Base-by-base conservation (phyloP, 768 basidiomycete species). In the Tricholoma bakamatsutake region DNA sequence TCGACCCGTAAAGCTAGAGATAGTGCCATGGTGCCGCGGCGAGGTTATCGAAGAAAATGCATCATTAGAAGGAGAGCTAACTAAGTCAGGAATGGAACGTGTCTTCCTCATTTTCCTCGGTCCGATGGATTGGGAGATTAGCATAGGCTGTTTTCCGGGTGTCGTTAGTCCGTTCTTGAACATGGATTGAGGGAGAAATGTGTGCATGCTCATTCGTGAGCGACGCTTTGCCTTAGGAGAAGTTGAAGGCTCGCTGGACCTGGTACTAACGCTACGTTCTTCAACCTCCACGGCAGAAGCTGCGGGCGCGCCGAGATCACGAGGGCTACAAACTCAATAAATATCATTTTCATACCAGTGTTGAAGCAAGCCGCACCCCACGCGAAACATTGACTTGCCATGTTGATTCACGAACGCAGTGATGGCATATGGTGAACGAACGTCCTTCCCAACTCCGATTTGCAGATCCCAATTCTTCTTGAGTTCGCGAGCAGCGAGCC, bases 321-420 rank as follows among this genome's bases (percentile, higher is more conserved):
- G 83, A 54, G 76, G 79, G 54, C 87, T 88, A 62, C 47, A 48
- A 50, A 45, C 43, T 40, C 33, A 52, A 48, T 52, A 18, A 54
- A 54, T 31, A 48, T 53, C 50, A 54, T 8, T 49, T 30, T 46
- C 53, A 39, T 47, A 15, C 21, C 28, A 12, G 50, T 10, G 43
- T 40, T 40, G 40, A 33, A 52, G 57, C 27, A 52, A 39, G 30
- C 79, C 85, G 69, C 57, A 90, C 89, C 88, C 84, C 45, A 93
- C 79, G 49, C 90, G 85, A 71, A 76, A 91, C 77, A 88, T 82
- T 66, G 80, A 77, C 63, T 83, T 84, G 52, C 90, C 90, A 69
- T 88, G 83, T 65, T 90, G 88, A 65, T 89, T 91, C 48, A 87
- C 79, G 62, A 88, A 84, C 7, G 85, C 84, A n/a, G 89, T 91